Percentiles rank a stretch among this genome's conserved stretches.
Conservation (phyloP, 1,139 yeast species). For the Candida frijolesensis region DNA sequence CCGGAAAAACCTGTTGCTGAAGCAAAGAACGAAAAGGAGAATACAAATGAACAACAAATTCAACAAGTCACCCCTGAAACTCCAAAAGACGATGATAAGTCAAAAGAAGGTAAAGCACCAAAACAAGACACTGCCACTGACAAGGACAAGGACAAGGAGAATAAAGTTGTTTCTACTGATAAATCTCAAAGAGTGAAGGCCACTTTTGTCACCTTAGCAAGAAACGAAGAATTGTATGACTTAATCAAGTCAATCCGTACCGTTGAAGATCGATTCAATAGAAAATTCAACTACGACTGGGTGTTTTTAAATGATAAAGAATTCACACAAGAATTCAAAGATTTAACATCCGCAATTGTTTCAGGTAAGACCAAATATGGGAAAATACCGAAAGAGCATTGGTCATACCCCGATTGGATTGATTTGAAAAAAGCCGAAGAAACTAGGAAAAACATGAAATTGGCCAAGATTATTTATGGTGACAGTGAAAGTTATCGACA, state of each 20-base stretch:
- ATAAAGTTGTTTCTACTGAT: neutral
- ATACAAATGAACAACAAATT: neutral
- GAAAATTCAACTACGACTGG: conserved; percentile 91
- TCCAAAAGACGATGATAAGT: neutral
- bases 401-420: conserved; percentile 55
- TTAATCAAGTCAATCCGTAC: conserved; percentile 70
- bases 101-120: neutral
- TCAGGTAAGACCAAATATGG: conserved; percentile 69
- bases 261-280: conserved; percentile 82
- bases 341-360: conserved; percentile 49
- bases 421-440: conserved; percentile 48
- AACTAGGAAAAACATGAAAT: conserved; percentile 71
- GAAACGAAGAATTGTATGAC: conserved; percentile 72
- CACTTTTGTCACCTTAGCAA: conserved; percentile 77
- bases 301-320: conserved; percentile 80
- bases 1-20: conserved; percentile 3
- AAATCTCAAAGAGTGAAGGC: conserved; percentile 55
- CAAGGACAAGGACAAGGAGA: neutral
- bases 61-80: neutral
- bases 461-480: conserved; percentile 79
- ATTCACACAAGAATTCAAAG: conserved; percentile 64
- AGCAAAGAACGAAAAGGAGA: neutral
- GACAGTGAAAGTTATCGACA: conserved; percentile 73
- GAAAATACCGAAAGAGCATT: conserved; percentile 57
- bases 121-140: neutral